These are phyloP conservation scores for Plasmodium fragile DNA, from an alignment of 169 alveolate genomes.

Conservation along the genomic window DNA sequence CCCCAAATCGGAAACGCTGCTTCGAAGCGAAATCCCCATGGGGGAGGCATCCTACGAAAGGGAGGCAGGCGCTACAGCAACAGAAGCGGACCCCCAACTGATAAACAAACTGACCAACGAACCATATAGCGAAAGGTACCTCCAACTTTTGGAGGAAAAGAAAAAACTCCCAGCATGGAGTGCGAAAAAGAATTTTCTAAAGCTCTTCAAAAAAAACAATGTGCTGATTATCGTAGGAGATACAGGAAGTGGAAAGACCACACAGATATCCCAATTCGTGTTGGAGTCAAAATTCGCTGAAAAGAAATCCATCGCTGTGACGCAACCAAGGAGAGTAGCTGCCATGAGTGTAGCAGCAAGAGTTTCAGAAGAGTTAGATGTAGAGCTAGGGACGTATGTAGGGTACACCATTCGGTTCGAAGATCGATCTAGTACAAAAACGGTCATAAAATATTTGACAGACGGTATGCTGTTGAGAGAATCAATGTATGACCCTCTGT, in stretches of 20 bases:
- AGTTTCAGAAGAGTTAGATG: constrained; percentile 98
- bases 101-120: constrained; percentile 60
- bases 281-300: constrained; percentile 88
- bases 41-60: neutral
- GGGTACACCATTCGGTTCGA: constrained; percentile 99
- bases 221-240: constrained; percentile 93
- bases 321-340: constrained; percentile 99
- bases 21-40: neutral
- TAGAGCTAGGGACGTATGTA: constrained; percentile 94
- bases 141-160: constrained; percentile 85
- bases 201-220: constrained; percentile 86
- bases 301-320: constrained; percentile 94
- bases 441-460: constrained; percentile 96
- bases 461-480: constrained; percentile 99
- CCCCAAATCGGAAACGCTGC: neutral
- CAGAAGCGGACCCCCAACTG: neutral
- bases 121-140: constrained; percentile 85
- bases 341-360: constrained; percentile 99
- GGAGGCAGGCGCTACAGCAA: neutral
- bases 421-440: constrained; percentile 91
- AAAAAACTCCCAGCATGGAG: constrained; percentile 92
- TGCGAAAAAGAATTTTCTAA: constrained; percentile 88
- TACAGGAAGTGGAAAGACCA: constrained; percentile 99
- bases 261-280: constrained; percentile 97
- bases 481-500: constrained; percentile 94